phyloP scores from a whole-genome alignment of 2,329 filamentous ascomycete species.

The Teratosphaeriaceae sp. region DNA sequence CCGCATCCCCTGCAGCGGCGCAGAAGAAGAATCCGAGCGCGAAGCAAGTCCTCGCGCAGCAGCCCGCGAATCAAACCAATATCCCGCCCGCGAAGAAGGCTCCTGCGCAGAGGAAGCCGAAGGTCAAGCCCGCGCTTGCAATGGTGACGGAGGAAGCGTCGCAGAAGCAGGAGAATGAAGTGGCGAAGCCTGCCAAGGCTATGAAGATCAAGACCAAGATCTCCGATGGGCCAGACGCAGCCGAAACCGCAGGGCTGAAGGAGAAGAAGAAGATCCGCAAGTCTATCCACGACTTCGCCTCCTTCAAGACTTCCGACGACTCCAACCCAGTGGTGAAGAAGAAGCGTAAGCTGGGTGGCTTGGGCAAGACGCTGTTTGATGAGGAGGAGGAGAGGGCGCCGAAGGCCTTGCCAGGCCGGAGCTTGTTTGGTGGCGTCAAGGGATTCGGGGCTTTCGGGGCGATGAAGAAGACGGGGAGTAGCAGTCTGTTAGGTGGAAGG shows the following conservation, averaged over 20 bases:
- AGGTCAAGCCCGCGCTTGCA: constrained; percentile 33
- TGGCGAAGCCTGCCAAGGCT: constrained; percentile 21
- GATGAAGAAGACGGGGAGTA: constrained; percentile 23
- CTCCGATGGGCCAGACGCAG: constrained; percentile 21
- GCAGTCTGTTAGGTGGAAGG: constrained; percentile 11
- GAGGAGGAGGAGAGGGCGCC: constrained; percentile 30
- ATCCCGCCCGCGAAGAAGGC: constrained; percentile 31
- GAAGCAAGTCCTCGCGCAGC: constrained; percentile 37
- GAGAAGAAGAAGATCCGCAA: constrained; percentile 37
- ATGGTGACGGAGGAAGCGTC: constrained; percentile 38
- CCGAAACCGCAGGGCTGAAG: constrained; percentile 29
- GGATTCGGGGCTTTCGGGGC: constrained; percentile 25
- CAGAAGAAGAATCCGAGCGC: no score
- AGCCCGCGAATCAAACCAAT: constrained; percentile 40
- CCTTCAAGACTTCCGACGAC: constrained; percentile 28
- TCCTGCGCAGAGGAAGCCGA: constrained; percentile 33
- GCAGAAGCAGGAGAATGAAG: constrained; percentile 32
- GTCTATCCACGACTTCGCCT: constrained; percentile 40
- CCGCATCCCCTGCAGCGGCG: constrained; percentile 19
- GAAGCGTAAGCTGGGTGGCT: constrained; percentile 31
- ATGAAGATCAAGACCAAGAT: constrained; percentile 35
- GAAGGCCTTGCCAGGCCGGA: constrained; percentile 15
- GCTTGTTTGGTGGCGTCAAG: constrained; percentile 25
- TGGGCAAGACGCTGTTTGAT: constrained; percentile 34
- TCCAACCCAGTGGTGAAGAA: constrained; percentile 27